Percentiles rank a stretch among this genome's conserved stretches.
These are phyloP conservation scores for Trapa incisa DNA, from an alignment of 345 rosid genomes.

Conservation along the genomic window DNA sequence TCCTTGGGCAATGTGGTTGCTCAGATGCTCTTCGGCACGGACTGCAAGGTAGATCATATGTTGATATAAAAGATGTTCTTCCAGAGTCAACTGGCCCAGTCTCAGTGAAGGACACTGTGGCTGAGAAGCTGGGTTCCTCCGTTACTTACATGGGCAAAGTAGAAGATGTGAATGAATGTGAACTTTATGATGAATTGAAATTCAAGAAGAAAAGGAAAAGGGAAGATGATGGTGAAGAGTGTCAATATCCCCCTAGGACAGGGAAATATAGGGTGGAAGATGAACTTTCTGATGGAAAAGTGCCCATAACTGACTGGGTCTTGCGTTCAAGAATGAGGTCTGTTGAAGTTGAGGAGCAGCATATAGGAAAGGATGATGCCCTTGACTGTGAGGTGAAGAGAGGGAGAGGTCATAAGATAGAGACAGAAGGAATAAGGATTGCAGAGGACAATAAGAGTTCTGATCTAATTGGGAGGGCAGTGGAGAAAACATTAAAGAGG, in stretches of 20 bases:
- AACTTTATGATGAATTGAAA: constrained; percentile 4
- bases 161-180: constrained; percentile 8
- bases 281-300: constrained; percentile 9
- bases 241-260: constrained; percentile 9
- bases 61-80: constrained; percentile 2
- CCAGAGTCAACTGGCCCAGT: background rate
- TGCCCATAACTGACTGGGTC: constrained; percentile 24
- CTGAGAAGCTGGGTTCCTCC: constrained; percentile 6
- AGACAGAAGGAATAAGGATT: background rate
- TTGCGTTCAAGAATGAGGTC: constrained; percentile 25
- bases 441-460: constrained; percentile 4
- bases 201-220: constrained; percentile 15
- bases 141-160: constrained; percentile 5
- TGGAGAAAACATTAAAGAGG: background rate
- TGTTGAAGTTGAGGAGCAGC: constrained; percentile 10
- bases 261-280: constrained; percentile 16
- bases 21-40: background rate
- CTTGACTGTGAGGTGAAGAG: background rate
- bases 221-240: constrained; percentile 8
- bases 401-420: constrained; percentile 1
- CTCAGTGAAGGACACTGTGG: background rate
- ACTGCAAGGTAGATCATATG: background rate
- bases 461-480: background rate
- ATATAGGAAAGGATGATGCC: constrained; percentile 2
- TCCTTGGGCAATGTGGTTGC: constrained; percentile 4